Percentiles rank a stretch among this genome's conserved stretches.
Conservation (phyloP, 768 basidiomycete species). For the Psilocybe sp. region DNA sequence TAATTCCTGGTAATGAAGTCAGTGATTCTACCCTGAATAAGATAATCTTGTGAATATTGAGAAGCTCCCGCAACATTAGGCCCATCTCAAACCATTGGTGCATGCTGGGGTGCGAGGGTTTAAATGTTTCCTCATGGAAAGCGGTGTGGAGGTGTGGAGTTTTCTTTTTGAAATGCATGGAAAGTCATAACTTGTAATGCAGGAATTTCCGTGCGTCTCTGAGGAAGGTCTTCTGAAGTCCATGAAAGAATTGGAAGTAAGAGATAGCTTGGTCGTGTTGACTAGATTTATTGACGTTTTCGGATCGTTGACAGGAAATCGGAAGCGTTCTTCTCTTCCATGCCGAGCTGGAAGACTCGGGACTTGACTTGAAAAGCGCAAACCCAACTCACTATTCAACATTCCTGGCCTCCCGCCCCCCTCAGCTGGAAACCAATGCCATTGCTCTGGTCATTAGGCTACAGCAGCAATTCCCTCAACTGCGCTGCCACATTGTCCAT, state of each 20-base stretch:
- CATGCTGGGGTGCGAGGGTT: slow-evolving; percentile 88
- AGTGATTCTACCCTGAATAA: slow-evolving; percentile 9
- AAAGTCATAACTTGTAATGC: slow-evolving; percentile 8
- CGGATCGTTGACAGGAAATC: slow-evolving; percentile 44
- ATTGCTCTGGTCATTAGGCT: slow-evolving; percentile 73
- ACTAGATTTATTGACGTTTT: slow-evolving; percentile 3
- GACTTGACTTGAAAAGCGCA: slow-evolving; percentile 1
- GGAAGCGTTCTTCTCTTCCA: slow-evolving; percentile 84
- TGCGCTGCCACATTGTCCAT: slow-evolving; percentile 94
- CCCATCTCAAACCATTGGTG: slow-evolving; percentile 72
- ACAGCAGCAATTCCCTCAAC: slow-evolving; percentile 55
- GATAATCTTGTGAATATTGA: not conserved
- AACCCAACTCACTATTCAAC: slow-evolving; percentile 67
- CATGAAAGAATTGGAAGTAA: slow-evolving; percentile 74
- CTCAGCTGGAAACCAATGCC: slow-evolving; percentile 75
- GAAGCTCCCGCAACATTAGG: slow-evolving; percentile 33
- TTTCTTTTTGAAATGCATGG: not conserved
- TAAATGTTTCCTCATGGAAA: slow-evolving; percentile 95
- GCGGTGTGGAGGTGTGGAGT: slow-evolving; percentile 80
- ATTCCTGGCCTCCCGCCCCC: slow-evolving; percentile 84
- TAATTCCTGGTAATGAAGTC: slow-evolving; percentile 89
- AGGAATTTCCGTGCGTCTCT: slow-evolving; percentile 92
- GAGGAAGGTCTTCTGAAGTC: slow-evolving; percentile 66
- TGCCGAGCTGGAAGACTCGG: slow-evolving; percentile 68
- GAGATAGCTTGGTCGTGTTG: slow-evolving; percentile 7